These are phyloP conservation scores for Trametes polyzona DNA, from an alignment of 1,284 basidiomycete genomes.

Conservation along the genomic window DNA sequence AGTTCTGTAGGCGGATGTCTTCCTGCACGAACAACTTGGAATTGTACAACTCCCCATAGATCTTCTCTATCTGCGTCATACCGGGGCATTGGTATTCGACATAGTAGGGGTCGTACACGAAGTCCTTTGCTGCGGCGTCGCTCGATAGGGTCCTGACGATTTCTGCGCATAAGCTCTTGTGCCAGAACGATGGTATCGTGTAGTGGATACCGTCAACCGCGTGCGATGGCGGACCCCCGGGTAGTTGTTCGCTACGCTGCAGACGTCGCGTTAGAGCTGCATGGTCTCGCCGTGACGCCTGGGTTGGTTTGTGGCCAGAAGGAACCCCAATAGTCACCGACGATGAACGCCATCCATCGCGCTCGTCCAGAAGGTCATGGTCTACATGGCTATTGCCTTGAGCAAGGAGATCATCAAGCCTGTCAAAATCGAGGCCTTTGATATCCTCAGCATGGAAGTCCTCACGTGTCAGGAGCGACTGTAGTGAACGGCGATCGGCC, in stretches of 20 bases:
- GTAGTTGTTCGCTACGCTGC: background rate
- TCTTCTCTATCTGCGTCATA: constrained; percentile 4
- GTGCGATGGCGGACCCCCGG: background rate
- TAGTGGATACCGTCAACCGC: constrained; percentile 3
- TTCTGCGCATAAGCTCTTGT: constrained; percentile 8
- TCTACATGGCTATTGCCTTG: background rate
- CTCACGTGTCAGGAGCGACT: background rate
- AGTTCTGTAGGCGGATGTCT: constrained; percentile 12
- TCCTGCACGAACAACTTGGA: constrained; percentile 21
- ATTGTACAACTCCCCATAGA: constrained; percentile 26
- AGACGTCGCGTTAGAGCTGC: background rate
- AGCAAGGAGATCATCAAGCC: constrained; percentile 4
- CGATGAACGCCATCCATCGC: constrained; percentile 13
- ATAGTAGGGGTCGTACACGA: constrained; percentile 15
- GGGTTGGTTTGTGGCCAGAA: constrained; percentile 17
- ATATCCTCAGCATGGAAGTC: constrained; percentile 11
- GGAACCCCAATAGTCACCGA: constrained; percentile 28
- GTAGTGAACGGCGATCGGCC: constrained; percentile 16
- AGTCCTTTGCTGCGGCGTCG: constrained; percentile 9
- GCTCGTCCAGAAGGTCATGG: constrained; percentile 6
- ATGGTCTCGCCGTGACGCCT: constrained; percentile 8
- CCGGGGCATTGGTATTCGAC: background rate
- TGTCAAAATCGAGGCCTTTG: background rate
- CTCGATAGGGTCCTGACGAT: constrained; percentile 8
- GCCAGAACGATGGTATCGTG: constrained; percentile 3